Conservation (phyloP, 164 flowering plant species). For the Nymphaea colorata region DNA sequence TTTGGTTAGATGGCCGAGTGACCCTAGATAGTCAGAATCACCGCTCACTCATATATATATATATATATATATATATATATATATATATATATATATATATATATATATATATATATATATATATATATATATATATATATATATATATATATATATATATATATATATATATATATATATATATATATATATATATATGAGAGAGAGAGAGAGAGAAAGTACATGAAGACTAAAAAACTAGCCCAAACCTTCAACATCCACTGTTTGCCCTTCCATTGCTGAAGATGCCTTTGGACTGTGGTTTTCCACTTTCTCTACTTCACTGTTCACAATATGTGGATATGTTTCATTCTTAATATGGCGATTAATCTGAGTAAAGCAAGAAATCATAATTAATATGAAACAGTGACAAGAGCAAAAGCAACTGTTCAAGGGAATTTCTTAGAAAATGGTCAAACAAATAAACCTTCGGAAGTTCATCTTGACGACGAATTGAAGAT, state of each 20-base stretch:
- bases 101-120: too few relatives aligned
- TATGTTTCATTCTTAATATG: slow-evolving; percentile 46
- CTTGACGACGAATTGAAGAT: slow-evolving; percentile 78
- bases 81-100: too few relatives aligned
- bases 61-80: too few relatives aligned
- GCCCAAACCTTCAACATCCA: slow-evolving; percentile 78
- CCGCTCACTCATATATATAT: too few relatives aligned
- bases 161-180: too few relatives aligned
- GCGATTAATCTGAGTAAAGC: slow-evolving; percentile 42
- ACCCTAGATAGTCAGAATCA: too few relatives aligned
- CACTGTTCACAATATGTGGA: slow-evolving; percentile 65
- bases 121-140: too few relatives aligned
- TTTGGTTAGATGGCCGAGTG: too few relatives aligned
- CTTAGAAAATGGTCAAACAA: slow-evolving; percentile 3
- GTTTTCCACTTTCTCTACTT: slow-evolving; percentile 19
- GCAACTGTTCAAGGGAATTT: background rate
- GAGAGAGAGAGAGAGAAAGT: too few relatives aligned
- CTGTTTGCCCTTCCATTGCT: slow-evolving; percentile 13
- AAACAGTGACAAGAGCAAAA: background rate
- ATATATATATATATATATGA: too few relatives aligned
- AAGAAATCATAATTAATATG: background rate
- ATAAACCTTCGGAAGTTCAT: slow-evolving; percentile 80
- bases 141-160: too few relatives aligned
- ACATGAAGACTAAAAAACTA: too few relatives aligned
- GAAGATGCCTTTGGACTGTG: slow-evolving; percentile 11